These are phyloP conservation scores for Candida chauliodis DNA, from an alignment of 805 yeast genomes.

Conservation along the genomic window DNA sequence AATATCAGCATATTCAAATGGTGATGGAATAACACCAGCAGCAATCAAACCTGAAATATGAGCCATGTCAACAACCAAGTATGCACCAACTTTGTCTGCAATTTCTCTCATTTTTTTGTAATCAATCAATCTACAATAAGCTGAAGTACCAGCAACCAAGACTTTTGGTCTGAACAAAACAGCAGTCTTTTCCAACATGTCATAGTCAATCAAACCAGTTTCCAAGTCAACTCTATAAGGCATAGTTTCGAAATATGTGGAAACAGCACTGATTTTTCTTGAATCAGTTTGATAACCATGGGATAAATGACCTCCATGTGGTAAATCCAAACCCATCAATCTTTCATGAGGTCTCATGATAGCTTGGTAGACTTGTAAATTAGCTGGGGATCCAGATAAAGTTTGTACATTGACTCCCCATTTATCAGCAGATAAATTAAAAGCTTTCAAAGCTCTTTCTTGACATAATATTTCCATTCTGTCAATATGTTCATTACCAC, in stretches of 20 bases:
- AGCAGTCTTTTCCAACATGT: conserved; percentile 77
- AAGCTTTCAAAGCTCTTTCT: conserved; percentile 84
- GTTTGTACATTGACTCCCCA: conserved; percentile 99
- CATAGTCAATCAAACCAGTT: conserved; percentile 92
- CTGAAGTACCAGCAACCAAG: conserved; percentile 95
- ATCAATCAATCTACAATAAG: conserved; percentile 88
- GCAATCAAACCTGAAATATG: conserved; percentile 95
- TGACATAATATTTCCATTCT: conserved; percentile 87
- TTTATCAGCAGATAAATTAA: conserved; percentile 64
- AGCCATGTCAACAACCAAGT: conserved; percentile 92
- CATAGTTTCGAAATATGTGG: conserved; percentile 96
- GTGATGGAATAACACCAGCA: conserved; percentile 90
- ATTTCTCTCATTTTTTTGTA: conserved; percentile 86
- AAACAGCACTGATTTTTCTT: conserved; percentile 85
- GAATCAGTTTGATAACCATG: conserved; percentile 94
- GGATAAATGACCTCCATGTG: conserved; percentile 97
- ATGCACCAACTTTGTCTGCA: conserved; percentile 91
- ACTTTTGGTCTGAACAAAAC: conserved; percentile 89
- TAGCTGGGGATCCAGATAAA: conserved; percentile 95
- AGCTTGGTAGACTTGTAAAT: conserved; percentile 88
- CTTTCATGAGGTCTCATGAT: conserved; percentile 86
- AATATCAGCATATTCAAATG: conserved; percentile 89
- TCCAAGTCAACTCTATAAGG: conserved; percentile 86
- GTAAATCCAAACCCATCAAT: conserved; percentile 95
- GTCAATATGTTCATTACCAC: conserved; percentile 96